phyloP scores from a whole-genome alignment of 2,329 filamentous ascomycete species.

The Fusarium agapanthi region DNA sequence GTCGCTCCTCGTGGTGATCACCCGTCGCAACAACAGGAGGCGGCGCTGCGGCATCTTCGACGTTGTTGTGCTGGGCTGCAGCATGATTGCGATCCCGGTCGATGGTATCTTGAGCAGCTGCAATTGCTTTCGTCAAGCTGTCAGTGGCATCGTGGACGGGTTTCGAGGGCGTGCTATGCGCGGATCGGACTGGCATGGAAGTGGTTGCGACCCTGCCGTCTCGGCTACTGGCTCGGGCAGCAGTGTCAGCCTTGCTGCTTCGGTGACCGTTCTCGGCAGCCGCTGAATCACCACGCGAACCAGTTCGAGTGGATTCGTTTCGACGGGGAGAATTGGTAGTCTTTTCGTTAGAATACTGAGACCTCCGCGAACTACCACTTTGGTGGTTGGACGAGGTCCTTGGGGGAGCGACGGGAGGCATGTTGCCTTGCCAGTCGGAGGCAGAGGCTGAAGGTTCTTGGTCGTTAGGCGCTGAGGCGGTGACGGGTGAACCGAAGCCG shows the following conservation, averaged over 20 bases:
- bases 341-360: constrained; percentile 56
- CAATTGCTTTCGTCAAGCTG: constrained; percentile 77
- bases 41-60: constrained; percentile 54
- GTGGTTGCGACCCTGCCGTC: constrained; percentile 51
- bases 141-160: constrained; percentile 81
- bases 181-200: constrained; percentile 57
- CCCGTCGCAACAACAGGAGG: constrained; percentile 56
- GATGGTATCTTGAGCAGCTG: constrained; percentile 46
- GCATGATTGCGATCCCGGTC: constrained; percentile 42
- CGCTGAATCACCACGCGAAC: constrained; percentile 46
- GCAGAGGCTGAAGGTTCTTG: constrained; percentile 54
- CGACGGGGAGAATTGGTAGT: constrained; percentile 54
- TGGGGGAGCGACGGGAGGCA: constrained; percentile 78
- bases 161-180: constrained; percentile 56
- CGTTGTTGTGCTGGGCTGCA: constrained; percentile 35
- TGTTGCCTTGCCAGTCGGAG: constrained; percentile 65
- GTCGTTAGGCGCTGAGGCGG: constrained; percentile 52
- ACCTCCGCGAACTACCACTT: constrained; percentile 54
- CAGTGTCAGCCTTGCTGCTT: constrained; percentile 49
- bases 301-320: constrained; percentile 48
- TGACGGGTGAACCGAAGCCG: constrained; percentile 59
- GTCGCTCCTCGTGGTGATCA: constrained; percentile 57
- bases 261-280: constrained; percentile 44
- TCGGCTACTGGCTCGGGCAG: constrained; percentile 51
- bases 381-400: constrained; percentile 78